Evolutionary conservation across 1,284 basidiomycete species (phyloP).

Genomic region (Ceratobasidium sp.): DNA sequence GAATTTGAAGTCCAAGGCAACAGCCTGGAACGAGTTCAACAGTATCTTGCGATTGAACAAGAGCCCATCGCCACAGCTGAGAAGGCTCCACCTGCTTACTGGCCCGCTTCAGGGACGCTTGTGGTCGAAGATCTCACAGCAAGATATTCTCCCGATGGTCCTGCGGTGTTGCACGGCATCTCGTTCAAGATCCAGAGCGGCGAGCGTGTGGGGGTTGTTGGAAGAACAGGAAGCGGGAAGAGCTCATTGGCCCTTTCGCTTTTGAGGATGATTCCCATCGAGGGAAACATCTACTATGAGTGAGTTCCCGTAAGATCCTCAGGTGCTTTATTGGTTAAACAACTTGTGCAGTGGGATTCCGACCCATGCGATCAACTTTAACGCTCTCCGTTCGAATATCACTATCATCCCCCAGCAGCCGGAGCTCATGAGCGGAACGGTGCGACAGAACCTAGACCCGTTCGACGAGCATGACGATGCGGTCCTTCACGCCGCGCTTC

Average conservation of each 20-base stretch:
- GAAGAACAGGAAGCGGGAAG: constrained; percentile 80
- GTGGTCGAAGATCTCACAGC: constrained; percentile 55
- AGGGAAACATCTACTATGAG: constrained; percentile 61
- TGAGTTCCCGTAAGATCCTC: constrained; percentile 61
- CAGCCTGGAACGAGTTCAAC: constrained; percentile 78
- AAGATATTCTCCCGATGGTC: constrained; percentile 50
- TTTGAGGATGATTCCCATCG: constrained; percentile 64
- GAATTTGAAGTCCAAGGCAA: constrained; percentile 57
- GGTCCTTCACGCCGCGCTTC: constrained; percentile 35
- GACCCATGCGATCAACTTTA: constrained; percentile 66
- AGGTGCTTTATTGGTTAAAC: too few relatives aligned
- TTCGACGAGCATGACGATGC: constrained; percentile 45
- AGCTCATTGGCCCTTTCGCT: constrained; percentile 59
- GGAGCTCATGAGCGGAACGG: constrained; percentile 38
- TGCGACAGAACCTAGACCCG: constrained; percentile 46
- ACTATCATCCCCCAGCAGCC: constrained; percentile 50
- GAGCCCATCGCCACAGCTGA: constrained; percentile 51
- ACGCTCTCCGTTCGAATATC: constrained; percentile 61
- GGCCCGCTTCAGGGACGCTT: constrained; percentile 57
- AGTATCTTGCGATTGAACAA: constrained; percentile 62
- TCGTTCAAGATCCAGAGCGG: constrained; percentile 67
- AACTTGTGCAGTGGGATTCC: constrained; percentile 50
- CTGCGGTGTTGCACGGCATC: constrained; percentile 55
- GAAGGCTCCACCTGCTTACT: constrained; percentile 56
- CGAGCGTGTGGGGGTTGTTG: constrained; percentile 72